Evolutionary conservation across 768 basidiomycete genomes (phyloP), one percentile per base, ranked within the genome.

Genomic region (Auriscalpium vulgare): DNA sequence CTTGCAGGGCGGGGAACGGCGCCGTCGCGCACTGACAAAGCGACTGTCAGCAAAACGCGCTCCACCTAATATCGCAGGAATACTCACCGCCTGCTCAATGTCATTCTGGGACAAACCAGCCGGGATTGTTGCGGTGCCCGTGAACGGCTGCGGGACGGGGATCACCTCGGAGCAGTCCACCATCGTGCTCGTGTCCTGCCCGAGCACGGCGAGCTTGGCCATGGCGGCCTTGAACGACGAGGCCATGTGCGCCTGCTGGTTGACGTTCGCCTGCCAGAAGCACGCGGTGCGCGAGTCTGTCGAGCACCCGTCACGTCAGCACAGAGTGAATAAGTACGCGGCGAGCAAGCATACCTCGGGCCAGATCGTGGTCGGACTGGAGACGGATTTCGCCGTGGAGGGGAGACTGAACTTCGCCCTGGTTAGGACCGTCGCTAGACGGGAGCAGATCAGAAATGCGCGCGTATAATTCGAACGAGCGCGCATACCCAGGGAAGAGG

Each of bases 191-290:
- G 55, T 55, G 56, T 76, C 68, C 47, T 77, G 74, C 13, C 75
- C 77, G 44, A 78, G 55, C 14, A 74, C 57, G 8, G 74, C 71
- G 21, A 78, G 59, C 63, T 78, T 79, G 37, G 67, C 63, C 74
- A 78, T 75, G 13, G 72, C 76, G 13, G 67, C 67, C n/a, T 66
- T 69, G 69, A 77, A 77, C 2, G 62, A 65, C 3, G 38, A 36
- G 17, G 47, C 50, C 63, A 65, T 63, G 47, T 56, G 46, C 37
- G 47, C 56, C 56, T 63, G 61, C 47, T 67, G 51, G 56, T 62
- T 60, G 37, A 71, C 73, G 57, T 74, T 70, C 1, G 68, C 67
- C 64, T 80, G 78, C 78, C 78, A 80, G 45, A 63, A 61, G 67
- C 78, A 79, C 13, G 75, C 71, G 17, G 78, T 81, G 45, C 74